Conservation (phyloP, 2,329 filamentous ascomycete genomes). For the Phaeosphaeriaceae sp. region DNA sequence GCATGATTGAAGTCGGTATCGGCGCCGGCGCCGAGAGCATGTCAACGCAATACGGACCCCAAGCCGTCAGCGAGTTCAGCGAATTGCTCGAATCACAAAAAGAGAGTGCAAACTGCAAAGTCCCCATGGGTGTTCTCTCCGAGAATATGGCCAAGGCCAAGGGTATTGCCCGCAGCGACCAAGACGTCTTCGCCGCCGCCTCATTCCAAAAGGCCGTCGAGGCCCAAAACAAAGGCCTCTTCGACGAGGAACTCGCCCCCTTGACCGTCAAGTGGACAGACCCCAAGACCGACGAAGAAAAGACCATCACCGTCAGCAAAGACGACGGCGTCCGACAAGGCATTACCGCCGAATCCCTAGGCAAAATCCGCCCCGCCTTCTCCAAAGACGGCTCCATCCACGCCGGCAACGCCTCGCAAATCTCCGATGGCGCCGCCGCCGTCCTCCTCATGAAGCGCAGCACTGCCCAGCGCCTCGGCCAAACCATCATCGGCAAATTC, state of each 20-base stretch:
- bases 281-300: conserved; percentile 86
- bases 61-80: conserved; percentile 90
- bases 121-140: conserved; percentile 92
- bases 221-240: conserved; percentile 88
- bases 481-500: conserved; percentile 91
- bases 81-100: conserved; percentile 81
- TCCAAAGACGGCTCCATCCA: conserved; percentile 92
- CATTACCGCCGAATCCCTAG: conserved; percentile 86
- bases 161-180: conserved; percentile 70
- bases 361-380: conserved; percentile 90
- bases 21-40: conserved; percentile 97
- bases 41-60: conserved; percentile 87
- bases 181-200: conserved; percentile 92
- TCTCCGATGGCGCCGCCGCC: conserved; percentile 91
- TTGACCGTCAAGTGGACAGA: conserved; percentile 87
- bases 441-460: conserved; percentile 95
- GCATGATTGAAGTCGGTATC: conserved; percentile 95
- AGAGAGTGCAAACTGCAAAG: conserved; percentile 93
- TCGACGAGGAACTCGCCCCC: conserved; percentile 88
- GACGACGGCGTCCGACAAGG: conserved; percentile 88
- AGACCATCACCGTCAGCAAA: conserved; percentile 78
- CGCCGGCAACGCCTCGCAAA: conserved; percentile 93
- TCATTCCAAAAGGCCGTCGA: conserved; percentile 89
- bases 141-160: conserved; percentile 94
- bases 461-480: conserved; percentile 85